Base-by-base conservation (phyloP, 148 eudicot species). In the Rhododendron ferrugineum region DNA sequence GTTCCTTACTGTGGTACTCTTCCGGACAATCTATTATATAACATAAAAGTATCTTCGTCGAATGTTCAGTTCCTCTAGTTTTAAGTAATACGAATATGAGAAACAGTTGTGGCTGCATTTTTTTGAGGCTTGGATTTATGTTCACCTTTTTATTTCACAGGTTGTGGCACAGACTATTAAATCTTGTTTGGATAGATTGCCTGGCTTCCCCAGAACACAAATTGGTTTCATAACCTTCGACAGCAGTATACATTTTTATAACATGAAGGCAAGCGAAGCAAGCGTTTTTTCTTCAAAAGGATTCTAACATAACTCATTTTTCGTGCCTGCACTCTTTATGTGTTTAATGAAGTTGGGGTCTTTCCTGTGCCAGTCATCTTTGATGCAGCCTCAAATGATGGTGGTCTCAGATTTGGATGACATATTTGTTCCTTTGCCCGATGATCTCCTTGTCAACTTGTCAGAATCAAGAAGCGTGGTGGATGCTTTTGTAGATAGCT, bases 311-410 rank as follows among this genome's bases (percentile, higher is more conserved):
- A 30, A 11, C 37, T 30, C 75, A 70, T 70, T 66, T 42, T 83
- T 42, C 47, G 82, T 15, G 73, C 66, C 76, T 64, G 14, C 9
- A 78, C 3, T 73, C 36, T 86, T 13, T 78, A 28, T 75, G 42
- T 84, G 68, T 88, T 68, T 26, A 54, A 87, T 88, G 73, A 87
- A 64, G 77, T 73, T 64, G 87, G 46, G 26, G 16, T 83, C 84
- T 89, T 83, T 85, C 87, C 78, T 80, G 82, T 91, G 84, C 83
- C 97, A 97, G 99, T 94, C 99, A 86, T 91, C 98, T 85, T 95
- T 97, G 91, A 87, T 92, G 56, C 99, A 97, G 89, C 99, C 99
- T 64, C 99, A 95, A 84, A 97, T 97, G 99, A 93, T 97, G 99
- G 99, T 94, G 83, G 91, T 97, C 83, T 92, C 99, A 40, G 98